Evolutionary conservation across 176 grass and related monocot genomes (phyloP).

Genomic region (Carex kokanica): DNA sequence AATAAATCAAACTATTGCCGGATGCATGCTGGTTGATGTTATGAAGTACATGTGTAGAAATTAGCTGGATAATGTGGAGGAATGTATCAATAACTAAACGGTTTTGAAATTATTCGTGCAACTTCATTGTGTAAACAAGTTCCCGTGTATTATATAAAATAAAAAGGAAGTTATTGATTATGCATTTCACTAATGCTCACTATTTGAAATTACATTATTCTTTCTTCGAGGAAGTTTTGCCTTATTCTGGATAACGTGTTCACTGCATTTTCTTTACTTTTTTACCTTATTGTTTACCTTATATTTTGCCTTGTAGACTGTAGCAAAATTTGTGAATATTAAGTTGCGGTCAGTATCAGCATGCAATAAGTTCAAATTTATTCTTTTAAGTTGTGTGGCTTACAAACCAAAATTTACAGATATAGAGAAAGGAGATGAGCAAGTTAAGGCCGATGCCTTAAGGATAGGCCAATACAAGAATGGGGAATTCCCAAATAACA

Average conservation of each 20-base stretch:
- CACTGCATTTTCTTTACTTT: not conserved
- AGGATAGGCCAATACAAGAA: slow-evolving; percentile 87
- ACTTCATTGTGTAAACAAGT: not conserved
- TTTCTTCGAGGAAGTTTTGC: not conserved
- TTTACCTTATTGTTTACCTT: not conserved
- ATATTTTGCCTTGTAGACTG: not conserved
- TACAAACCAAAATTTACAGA: slow-evolving; percentile 42
- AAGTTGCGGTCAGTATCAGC: not conserved
- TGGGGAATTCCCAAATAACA: slow-evolving; percentile 70
- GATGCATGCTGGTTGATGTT: not conserved
- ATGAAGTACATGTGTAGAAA: not conserved
- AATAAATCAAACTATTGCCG: not conserved
- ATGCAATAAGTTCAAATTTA: not conserved
- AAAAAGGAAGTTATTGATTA: not conserved
- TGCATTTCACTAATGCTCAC: not conserved
- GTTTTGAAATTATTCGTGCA: not conserved
- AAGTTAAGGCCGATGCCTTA: slow-evolving; percentile 82
- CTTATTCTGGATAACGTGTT: not conserved
- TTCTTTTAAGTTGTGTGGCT: not conserved
- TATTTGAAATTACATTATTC: not conserved
- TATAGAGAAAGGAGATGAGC: slow-evolving; percentile 92
- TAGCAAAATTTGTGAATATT: not conserved
- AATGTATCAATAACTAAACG: not conserved
- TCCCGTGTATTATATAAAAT: not conserved
- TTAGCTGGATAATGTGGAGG: not conserved